Percentiles rank a stretch among this genome's conserved stretches.
phyloP scores from a whole-genome alignment of 2,329 filamentous ascomycete genomes.

The Xylogone sp. region DNA sequence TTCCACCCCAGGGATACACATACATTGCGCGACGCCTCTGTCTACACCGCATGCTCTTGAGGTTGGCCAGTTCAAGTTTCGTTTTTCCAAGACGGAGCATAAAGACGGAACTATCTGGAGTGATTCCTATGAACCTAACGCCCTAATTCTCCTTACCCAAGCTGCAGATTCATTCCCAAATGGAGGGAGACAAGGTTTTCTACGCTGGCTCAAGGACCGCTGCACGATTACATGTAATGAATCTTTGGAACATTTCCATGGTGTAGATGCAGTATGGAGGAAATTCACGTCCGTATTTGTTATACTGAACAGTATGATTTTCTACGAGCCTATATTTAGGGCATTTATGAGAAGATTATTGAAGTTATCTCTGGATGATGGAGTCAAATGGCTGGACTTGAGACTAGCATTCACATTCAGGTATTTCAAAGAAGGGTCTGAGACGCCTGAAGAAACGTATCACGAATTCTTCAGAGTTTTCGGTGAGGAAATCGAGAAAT shows the following conservation, averaged over 20 bases:
- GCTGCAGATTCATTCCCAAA: constrained; percentile 74
- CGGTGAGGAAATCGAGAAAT: constrained; percentile 72
- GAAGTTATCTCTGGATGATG: constrained; percentile 69
- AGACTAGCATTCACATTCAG: constrained; percentile 69
- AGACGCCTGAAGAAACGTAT: constrained; percentile 64
- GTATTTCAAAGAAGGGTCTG: constrained; percentile 62
- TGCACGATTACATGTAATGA: constrained; percentile 70
- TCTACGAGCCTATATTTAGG: constrained; percentile 88
- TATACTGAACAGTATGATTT: constrained; percentile 70
- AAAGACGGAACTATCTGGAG: constrained; percentile 59
- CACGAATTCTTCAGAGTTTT: constrained; percentile 68
- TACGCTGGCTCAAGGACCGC: constrained; percentile 71
- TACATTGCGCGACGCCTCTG: constrained; percentile 56
- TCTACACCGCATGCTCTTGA: constrained; percentile 48
- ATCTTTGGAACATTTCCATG: constrained; percentile 75
- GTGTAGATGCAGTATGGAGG: constrained; percentile 77
- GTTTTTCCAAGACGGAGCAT: constrained; percentile 46
- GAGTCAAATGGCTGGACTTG: constrained; percentile 81
- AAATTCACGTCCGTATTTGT: constrained; percentile 76
- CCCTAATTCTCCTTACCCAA: constrained; percentile 34
- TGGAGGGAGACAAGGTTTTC: constrained; percentile 67
- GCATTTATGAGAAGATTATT: constrained; percentile 71
- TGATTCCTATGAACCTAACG: constrained; percentile 50
- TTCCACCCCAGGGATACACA: constrained; percentile 68
- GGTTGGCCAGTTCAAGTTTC: constrained; percentile 57